Conservation (phyloP, 2,329 filamentous ascomycete genomes). For the Hymenoscyphus linearis region DNA sequence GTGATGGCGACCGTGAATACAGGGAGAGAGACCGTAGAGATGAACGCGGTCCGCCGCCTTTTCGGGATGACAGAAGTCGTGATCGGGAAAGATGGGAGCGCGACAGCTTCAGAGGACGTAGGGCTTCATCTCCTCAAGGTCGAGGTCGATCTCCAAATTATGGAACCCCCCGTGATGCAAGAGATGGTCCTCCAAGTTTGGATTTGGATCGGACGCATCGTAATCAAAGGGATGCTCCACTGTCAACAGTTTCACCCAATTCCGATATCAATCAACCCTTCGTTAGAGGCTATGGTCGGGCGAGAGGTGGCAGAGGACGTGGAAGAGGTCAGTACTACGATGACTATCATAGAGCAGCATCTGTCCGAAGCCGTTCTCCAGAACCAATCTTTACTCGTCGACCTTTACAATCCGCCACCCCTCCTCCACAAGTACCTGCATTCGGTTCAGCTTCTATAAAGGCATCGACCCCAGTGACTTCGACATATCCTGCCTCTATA, state of each 20-base stretch:
- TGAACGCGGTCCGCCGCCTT: conserved; percentile 41
- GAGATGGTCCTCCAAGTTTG: conserved; percentile 53
- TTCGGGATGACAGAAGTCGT: conserved; percentile 54
- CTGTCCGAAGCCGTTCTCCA: conserved; percentile 30
- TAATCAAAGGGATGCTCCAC: conserved; percentile 67
- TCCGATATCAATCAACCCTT: conserved; percentile 51
- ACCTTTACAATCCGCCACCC: conserved; percentile 43
- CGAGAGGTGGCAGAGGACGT: conserved; percentile 40
- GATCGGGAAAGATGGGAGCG: conserved; percentile 47
- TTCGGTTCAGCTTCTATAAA: conserved; percentile 40
- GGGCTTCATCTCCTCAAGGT: conserved; percentile 56
- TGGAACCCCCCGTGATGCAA: conserved; percentile 42
- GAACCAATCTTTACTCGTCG: conserved; percentile 29
- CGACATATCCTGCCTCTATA: neutral
- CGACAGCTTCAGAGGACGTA: conserved; percentile 49
- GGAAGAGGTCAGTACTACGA: conserved; percentile 50
- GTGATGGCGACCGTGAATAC: conserved; percentile 38
- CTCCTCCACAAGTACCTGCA: conserved; percentile 49
- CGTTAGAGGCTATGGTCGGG: conserved; percentile 44
- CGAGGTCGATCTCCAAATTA: conserved; percentile 63
- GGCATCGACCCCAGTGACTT: conserved; percentile 6
- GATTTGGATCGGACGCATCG: conserved; percentile 64
- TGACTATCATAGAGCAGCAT: conserved; percentile 41
- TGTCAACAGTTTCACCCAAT: conserved; percentile 64
- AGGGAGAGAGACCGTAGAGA: conserved; percentile 47